phyloP scores from a whole-genome alignment of 441 rosid species.

The Euphorbia corollata region DNA sequence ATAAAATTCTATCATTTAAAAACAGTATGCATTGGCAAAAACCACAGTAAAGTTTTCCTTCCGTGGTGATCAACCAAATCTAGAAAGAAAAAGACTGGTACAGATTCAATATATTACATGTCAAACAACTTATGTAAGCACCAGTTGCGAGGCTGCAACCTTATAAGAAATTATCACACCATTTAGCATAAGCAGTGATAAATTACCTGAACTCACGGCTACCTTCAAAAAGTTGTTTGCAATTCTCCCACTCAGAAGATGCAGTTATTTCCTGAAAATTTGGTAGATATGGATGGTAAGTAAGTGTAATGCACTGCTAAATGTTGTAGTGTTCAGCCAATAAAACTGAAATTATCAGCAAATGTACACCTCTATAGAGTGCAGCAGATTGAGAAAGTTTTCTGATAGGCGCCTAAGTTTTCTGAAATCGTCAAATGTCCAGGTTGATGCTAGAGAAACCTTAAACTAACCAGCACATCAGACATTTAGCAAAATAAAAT shows the following conservation, averaged over 20 bases:
- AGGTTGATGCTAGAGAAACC: slow-evolving; percentile 56
- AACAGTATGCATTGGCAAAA: neutral
- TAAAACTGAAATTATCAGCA: slow-evolving; percentile 3
- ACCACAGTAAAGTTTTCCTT: no score
- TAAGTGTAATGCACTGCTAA: neutral
- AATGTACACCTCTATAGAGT: slow-evolving; percentile 51
- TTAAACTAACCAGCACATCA: slow-evolving; percentile 23
- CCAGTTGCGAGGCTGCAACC: neutral
- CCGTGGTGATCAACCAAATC: no score
- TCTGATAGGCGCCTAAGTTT: slow-evolving; percentile 79
- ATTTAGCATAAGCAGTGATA: neutral
- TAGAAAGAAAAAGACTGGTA: no score
- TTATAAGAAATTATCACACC: neutral
- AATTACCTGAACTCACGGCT: slow-evolving; percentile 75
- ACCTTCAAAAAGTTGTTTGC: slow-evolving; percentile 60
- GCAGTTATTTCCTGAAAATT: slow-evolving; percentile 58
- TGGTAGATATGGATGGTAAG: slow-evolving; percentile 9
- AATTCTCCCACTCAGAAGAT: slow-evolving; percentile 76
- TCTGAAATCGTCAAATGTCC: slow-evolving; percentile 78
- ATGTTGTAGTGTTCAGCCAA: slow-evolving; percentile 1
- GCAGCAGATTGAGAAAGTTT: slow-evolving; percentile 61
- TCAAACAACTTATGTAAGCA: neutral
- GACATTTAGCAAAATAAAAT: slow-evolving; percentile 8
- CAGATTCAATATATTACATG: neutral
- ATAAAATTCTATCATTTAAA: neutral